Percentiles rank a stretch among this genome's conserved stretches.
These are phyloP conservation scores for Penicillium desertorum DNA, from an alignment of 495 filamentous ascomycete genomes.

Conservation along the genomic window DNA sequence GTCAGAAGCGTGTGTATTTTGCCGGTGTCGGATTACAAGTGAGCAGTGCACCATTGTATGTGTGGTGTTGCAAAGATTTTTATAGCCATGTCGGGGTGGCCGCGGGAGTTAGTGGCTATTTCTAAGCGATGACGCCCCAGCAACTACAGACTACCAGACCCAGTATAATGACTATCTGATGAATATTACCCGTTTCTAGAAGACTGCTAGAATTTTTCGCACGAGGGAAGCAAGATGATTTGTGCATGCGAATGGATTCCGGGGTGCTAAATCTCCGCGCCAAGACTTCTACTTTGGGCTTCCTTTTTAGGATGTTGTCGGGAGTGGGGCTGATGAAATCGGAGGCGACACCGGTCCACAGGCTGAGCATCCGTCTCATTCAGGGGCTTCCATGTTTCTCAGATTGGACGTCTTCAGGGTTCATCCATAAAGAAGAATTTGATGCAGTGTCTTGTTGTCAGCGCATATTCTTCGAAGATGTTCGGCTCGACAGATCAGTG, in stretches of 20 bases:
- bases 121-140: constrained; percentile 8
- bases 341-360: background rate
- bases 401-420: background rate
- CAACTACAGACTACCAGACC: constrained; percentile 1
- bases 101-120: background rate
- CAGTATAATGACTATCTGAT: constrained; percentile 3
- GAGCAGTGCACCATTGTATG: background rate
- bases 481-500: background rate
- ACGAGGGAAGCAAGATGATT: constrained; percentile 8
- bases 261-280: constrained; percentile 6
- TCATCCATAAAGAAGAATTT: background rate
- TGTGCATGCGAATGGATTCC: background rate
- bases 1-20: background rate
- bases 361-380: background rate
- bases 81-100: background rate
- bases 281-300: constrained; percentile 18
- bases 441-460: too few relatives aligned
- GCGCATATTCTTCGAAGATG: background rate
- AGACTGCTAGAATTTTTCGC: background rate
- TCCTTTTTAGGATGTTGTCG: constrained; percentile 24
- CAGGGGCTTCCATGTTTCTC: background rate
- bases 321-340: constrained; percentile 20
- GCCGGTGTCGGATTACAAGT: background rate
- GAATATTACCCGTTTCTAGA: constrained; percentile 8
- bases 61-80: background rate